Base-by-base conservation (phyloP, 164 flowering plant genomes). In the Vitis riparia region DNA sequence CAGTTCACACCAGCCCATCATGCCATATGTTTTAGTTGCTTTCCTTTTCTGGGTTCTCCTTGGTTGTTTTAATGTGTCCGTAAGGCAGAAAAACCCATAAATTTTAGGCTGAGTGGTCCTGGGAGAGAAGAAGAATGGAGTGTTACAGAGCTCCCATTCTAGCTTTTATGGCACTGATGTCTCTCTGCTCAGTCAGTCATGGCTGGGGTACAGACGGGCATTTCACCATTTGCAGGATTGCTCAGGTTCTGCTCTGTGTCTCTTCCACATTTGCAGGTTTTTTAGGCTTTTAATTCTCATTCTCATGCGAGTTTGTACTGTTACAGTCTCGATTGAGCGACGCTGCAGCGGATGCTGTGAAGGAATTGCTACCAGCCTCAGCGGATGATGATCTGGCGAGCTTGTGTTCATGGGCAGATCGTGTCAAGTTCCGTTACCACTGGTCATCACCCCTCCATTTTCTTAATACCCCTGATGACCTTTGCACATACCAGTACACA, bases 361-460 rank as follows among this genome's bases (percentile, higher is more conserved):
- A 87, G 70, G 66, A 83, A 11, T 73, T 94, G 69, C 81, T 94
- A 49, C 97, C 98, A 3, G 77, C 69, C 0, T 85, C 32, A 11
- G 97, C 89, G 3, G 78, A 85, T 5, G 78, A 78, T 64, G 97
- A 90, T 69, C 77, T 90, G 68, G 89, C 79, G 17, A 88, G 86
- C 63, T 47, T 81, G 53, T 94, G 97, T 66, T 77, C 83, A 5
- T 94, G 97, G 99, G 97, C 97, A 12, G 97, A 94, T 56, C 77
- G 60, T 7, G 86, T 94, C 56, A 89, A 79, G 82, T 89, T 91
- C 59, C 77, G 76, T 13, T 91, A 85, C 61, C 94, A 76, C 58
- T 92, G 99, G 98, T 91, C 98, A 1, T 68, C 88, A 19, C 69
- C 95, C 32, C 96, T 94, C 66, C 99, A 92, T 76, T 94, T 68